Conservation (phyloP, 495 filamentous ascomycete species). For the Neurospora sublineolata region DNA sequence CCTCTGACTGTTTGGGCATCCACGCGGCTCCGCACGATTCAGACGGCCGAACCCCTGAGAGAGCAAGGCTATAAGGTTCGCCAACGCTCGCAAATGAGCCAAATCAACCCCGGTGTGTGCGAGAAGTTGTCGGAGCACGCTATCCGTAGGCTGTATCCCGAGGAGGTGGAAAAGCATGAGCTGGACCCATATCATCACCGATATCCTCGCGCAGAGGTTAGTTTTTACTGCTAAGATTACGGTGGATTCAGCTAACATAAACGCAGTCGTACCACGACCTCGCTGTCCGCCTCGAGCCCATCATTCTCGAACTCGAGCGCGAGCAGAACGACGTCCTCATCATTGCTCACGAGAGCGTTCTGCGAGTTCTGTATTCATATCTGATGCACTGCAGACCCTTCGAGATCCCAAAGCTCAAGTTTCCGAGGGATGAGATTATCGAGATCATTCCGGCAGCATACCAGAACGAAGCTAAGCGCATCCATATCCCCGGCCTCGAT, state of each 20-base stretch:
- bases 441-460: slow-evolving; percentile 98
- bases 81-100: slow-evolving; percentile 89
- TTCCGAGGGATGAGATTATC: slow-evolving; percentile 93
- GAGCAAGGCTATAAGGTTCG: slow-evolving; percentile 71
- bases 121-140: slow-evolving; percentile 72
- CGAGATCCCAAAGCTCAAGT: slow-evolving; percentile 87
- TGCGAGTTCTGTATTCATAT: slow-evolving; percentile 94
- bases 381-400: slow-evolving; percentile 97
- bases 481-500: slow-evolving; percentile 47
- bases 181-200: slow-evolving; percentile 94
- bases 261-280: slow-evolving; percentile 93
- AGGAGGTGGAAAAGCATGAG: slow-evolving; percentile 88
- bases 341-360: slow-evolving; percentile 93
- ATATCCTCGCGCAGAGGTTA: slow-evolving; percentile 87
- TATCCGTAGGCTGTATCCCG: slow-evolving; percentile 70
- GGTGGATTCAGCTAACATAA: slow-evolving; percentile 2
- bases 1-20: slow-evolving; percentile 90
- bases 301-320: slow-evolving; percentile 94
- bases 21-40: slow-evolving; percentile 75
- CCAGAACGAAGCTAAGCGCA: slow-evolving; percentile 84
- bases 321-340: slow-evolving; percentile 95
- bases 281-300: slow-evolving; percentile 93
- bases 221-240: slow-evolving; percentile 5
- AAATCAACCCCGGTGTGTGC: slow-evolving; percentile 91
- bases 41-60: slow-evolving; percentile 76